Evolutionary conservation across 768 basidiomycete genomes (phyloP), one percentile per base, ranked within the genome.

Genomic region (Amanita pallidorosea): DNA sequence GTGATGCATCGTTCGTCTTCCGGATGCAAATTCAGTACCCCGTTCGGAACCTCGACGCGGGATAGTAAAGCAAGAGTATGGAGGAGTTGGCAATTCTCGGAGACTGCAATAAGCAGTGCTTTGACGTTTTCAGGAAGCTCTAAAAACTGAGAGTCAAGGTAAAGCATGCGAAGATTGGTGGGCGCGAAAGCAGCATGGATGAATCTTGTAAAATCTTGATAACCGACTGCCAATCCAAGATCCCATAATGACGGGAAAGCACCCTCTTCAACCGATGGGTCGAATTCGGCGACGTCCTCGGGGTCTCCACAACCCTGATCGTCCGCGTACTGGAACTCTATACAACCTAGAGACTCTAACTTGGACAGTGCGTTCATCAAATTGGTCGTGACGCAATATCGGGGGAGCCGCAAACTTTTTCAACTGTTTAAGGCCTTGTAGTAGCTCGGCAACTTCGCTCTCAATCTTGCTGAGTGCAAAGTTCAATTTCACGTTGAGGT

Each of bases 221-320:
- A 66, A n/a, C 62, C 56, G 9, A 67, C 67, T 15, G 74, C 75
- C 43, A 77, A 54, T 3, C 71, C 75, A 36, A 81, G 67, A 52
- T 81, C 79, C 59, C 65, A 72, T 4, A 83, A 64, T 1, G 68
- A 64, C 0, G 77, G 77, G 58, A 82, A 83, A 0, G 76, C 71
- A 18, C 73, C 76, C 56, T 75, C 67, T 18, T 60, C 36, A 13
- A 80, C 60, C 2, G 53, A 55, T 1, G 81, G 80, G 13, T 45
- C 18, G 56, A 81, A 80, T 29, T 63, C 57, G 8, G 58, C 51
- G 1, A 76, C 67, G 53, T 83, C 81, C 1, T 47, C 52, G 1
- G 64, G 60, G 40, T 70, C 62, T 0, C 81, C 80, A 12, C 55
- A 59, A 5, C 80, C 79, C 52, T 81, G 76, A 0, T 65, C 60